Evolutionary conservation across 2,329 filamentous ascomycete genomes (phyloP), one percentile per base, ranked within the genome.

Genomic region (Neurospora sp.): DNA sequence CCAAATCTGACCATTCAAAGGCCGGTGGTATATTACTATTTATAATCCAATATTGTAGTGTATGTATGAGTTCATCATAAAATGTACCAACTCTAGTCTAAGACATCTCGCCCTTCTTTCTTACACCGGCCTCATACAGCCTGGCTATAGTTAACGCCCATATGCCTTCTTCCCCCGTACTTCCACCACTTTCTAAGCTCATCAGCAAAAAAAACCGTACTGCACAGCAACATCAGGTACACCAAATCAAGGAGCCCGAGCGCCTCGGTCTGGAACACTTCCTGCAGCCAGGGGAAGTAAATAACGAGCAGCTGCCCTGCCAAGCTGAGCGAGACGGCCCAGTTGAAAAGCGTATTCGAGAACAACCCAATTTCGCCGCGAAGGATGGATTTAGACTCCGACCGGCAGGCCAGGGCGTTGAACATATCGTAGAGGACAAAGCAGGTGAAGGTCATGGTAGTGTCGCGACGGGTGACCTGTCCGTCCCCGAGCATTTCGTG

Each of bases 391-490:
- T 98, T 98, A 73, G 87, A 89, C 78, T 97, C 94, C 8, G 92
- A 96, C 67, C 96, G 92, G 81, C 96, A 99, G 17, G 93, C 91
- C 28, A 99, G 85, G 1, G 96, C 96, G 80, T 99, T 98, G 85
- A 98, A 97, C 96, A 99, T 99, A 84, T 99, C 96, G 80, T 98
- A 99, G 69, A 99, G 87, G 66, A 99, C 96, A 78, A 99, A 99
- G 81, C 94, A 97, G 6, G 96, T 99, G 79, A 99, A 99, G 0
- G 96, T 98, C 92, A 99, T 97, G 73, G 96, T 99, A 1, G 96
- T 99, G 81, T 99, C 96, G 75, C 96, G 93, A 67, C 93, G 92
- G 1, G 91, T 96, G 71, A 98, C 92, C 71, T 90, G 84, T 69
- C 93, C 90, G 78, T 96, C 93, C 33, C 88, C 86, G 67, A 90